Percentiles rank a stretch among this genome's conserved stretches.
These are phyloP conservation scores for Penicillium maclennaniae DNA, from an alignment of 495 filamentous ascomycete genomes.

Conservation along the genomic window DNA sequence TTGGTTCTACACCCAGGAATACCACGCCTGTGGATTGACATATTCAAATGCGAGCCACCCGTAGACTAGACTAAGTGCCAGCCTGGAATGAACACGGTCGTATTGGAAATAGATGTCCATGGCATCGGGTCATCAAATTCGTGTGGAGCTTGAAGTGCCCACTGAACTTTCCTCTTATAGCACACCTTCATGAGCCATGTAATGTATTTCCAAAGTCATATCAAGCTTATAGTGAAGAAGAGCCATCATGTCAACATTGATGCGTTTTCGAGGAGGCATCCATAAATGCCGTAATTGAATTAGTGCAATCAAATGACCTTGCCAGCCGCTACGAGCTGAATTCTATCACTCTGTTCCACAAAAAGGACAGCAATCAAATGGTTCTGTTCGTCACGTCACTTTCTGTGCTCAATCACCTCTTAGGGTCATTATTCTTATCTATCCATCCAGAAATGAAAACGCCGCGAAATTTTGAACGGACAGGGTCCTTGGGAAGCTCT, in stretches of 20 bases:
- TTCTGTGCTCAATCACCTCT: not conserved
- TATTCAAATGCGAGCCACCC: conserved; percentile 10
- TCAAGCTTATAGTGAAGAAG: not conserved
- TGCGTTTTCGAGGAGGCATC: not conserved
- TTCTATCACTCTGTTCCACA: not conserved
- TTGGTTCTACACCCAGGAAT: not conserved
- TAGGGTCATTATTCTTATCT: not conserved
- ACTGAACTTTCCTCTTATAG: not conserved
- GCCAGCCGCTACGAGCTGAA: not conserved
- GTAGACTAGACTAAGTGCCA: conserved; percentile 8
- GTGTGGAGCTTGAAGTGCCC: not conserved
- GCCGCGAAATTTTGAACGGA: not conserved
- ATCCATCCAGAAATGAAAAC: not conserved
- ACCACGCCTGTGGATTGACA: not conserved
- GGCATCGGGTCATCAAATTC: conserved; percentile 1
- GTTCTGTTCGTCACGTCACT: not conserved
- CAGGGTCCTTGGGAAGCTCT: too few species aligned
- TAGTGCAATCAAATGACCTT: not conserved
- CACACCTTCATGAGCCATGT: not conserved
- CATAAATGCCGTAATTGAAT: not conserved
- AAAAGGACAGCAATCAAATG: not conserved
- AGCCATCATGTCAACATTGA: not conserved
- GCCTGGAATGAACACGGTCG: not conserved
- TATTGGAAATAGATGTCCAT: conserved; percentile 11
- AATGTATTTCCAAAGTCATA: not conserved